Evolutionary conservation across 495 filamentous ascomycete genomes (phyloP).

Genomic region (Penicillium angulare): DNA sequence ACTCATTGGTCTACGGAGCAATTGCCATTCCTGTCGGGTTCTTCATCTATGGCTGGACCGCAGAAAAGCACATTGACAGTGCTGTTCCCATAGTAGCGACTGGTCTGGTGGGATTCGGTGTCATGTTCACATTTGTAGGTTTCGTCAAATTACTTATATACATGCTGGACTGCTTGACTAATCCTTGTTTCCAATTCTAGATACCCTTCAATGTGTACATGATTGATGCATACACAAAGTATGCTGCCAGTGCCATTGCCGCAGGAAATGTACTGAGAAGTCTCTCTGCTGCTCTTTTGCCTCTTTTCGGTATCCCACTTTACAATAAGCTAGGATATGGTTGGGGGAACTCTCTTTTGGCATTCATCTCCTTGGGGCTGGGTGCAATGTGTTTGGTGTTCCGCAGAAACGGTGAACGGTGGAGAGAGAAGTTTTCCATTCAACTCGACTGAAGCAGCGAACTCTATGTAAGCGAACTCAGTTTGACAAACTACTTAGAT

Average conservation of each 20-base stretch:
- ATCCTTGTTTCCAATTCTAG: slow-evolving; percentile 19
- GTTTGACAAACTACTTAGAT: too few species aligned
- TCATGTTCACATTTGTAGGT: slow-evolving; percentile 5
- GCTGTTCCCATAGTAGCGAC: slow-evolving; percentile 40
- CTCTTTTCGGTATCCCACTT: slow-evolving; percentile 34
- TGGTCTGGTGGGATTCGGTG: slow-evolving; percentile 45
- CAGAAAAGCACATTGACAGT: slow-evolving; percentile 30
- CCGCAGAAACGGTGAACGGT: slow-evolving; percentile 1
- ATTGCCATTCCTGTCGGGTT: slow-evolving; percentile 56
- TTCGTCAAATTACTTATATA: neutral
- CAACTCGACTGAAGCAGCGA: neutral
- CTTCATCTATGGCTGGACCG: slow-evolving; percentile 65
- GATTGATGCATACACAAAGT: slow-evolving; percentile 62
- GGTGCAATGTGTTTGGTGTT: neutral
- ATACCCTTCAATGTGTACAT: slow-evolving; percentile 50
- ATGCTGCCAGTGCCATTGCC: slow-evolving; percentile 61
- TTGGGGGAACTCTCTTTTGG: slow-evolving; percentile 41
- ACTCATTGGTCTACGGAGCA: slow-evolving; percentile 52
- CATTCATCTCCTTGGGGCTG: slow-evolving; percentile 32
- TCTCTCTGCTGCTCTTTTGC: slow-evolving; percentile 42
- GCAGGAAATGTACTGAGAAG: slow-evolving; percentile 59
- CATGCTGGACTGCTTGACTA: neutral
- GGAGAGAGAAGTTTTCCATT: neutral
- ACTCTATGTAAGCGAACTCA: neutral
- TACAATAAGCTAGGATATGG: slow-evolving; percentile 36